phyloP scores from a whole-genome alignment of 371 early-diverging fungal species.

The Encephalitozoon hellem region DNA sequence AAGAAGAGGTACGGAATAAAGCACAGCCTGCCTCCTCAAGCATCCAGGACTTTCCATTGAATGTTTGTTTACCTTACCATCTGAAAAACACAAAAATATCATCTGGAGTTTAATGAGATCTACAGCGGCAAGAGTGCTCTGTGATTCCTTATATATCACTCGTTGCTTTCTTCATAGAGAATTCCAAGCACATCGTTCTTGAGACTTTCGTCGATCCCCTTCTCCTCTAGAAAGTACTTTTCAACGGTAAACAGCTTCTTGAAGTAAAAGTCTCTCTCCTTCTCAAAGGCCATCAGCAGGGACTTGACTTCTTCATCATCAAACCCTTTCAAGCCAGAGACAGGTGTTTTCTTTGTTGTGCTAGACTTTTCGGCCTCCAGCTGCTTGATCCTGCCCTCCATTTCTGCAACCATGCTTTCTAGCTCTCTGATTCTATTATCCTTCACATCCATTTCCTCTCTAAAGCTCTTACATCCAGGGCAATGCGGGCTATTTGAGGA shows the following conservation, averaged over 20 bases:
- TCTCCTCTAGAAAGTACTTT: conserved; percentile 9
- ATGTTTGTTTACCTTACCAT: neutral
- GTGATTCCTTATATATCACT: neutral
- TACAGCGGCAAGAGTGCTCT: neutral
- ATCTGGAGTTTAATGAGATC: neutral
- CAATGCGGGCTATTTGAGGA: neutral
- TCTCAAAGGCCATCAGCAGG: conserved; percentile 28
- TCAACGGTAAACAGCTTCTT: conserved; percentile 39
- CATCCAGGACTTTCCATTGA: neutral
- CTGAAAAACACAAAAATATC: neutral
- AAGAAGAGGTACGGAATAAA: neutral
- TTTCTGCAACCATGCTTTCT: neutral
- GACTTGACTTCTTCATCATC: conserved; percentile 7
- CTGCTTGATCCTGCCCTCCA: neutral
- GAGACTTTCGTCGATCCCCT: neutral
- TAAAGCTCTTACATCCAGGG: neutral
- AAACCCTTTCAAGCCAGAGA: neutral
- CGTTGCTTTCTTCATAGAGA: conserved; percentile 19
- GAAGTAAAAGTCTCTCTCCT: conserved; percentile 48
- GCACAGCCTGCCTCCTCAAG: neutral
- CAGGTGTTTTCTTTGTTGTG: neutral
- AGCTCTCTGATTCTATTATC: conserved; percentile 1
- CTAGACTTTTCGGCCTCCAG: neutral
- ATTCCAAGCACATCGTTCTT: conserved; percentile 23
- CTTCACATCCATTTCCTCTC: neutral